Evolutionary conservation across 2,329 filamentous ascomycete genomes (phyloP).

Genomic region (Fusarium sp.): DNA sequence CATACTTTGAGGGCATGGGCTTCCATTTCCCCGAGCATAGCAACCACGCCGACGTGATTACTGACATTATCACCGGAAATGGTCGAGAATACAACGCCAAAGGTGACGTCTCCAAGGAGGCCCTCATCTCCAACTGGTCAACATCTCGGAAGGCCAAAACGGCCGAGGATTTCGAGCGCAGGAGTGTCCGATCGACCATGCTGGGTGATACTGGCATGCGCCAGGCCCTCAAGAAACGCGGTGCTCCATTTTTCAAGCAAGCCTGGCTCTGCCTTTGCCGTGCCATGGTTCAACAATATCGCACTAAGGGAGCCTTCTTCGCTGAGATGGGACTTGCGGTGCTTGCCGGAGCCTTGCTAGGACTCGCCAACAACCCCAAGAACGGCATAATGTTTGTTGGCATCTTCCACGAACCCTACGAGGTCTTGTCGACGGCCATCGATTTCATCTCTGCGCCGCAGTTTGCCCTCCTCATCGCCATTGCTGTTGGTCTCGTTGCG

Average conservation of each 20-base stretch:
- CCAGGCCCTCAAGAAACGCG: slow-evolving; percentile 61
- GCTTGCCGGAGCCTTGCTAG: slow-evolving; percentile 65
- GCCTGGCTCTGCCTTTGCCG: slow-evolving; percentile 64
- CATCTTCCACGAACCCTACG: slow-evolving; percentile 62
- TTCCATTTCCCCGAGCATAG: slow-evolving; percentile 62
- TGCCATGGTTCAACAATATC: slow-evolving; percentile 68
- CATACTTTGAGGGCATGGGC: slow-evolving; percentile 65
- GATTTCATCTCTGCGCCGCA: slow-evolving; percentile 64
- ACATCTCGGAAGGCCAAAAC: slow-evolving; percentile 40
- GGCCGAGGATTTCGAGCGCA: slow-evolving; percentile 25
- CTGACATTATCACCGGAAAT: slow-evolving; percentile 72
- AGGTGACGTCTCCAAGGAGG: slow-evolving; percentile 61
- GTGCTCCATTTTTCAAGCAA: slow-evolving; percentile 62
- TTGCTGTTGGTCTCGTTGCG: slow-evolving; percentile 67
- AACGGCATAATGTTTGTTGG: slow-evolving; percentile 66
- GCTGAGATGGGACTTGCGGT: slow-evolving; percentile 66
- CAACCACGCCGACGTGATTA: slow-evolving; percentile 69
- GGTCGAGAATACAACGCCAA: slow-evolving; percentile 61
- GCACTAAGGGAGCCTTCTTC: slow-evolving; percentile 61
- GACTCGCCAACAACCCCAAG: slow-evolving; percentile 62
- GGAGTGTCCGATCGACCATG: slow-evolving; percentile 38
- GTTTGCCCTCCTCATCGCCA: slow-evolving; percentile 63
- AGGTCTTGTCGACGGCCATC: slow-evolving; percentile 62
- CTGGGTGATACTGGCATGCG: slow-evolving; percentile 51
- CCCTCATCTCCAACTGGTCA: slow-evolving; percentile 63